Evolutionary conservation across 176 grass and related monocot genomes (phyloP), one percentile per base, ranked within the genome.

Genomic region (Elymus sibiricus): DNA sequence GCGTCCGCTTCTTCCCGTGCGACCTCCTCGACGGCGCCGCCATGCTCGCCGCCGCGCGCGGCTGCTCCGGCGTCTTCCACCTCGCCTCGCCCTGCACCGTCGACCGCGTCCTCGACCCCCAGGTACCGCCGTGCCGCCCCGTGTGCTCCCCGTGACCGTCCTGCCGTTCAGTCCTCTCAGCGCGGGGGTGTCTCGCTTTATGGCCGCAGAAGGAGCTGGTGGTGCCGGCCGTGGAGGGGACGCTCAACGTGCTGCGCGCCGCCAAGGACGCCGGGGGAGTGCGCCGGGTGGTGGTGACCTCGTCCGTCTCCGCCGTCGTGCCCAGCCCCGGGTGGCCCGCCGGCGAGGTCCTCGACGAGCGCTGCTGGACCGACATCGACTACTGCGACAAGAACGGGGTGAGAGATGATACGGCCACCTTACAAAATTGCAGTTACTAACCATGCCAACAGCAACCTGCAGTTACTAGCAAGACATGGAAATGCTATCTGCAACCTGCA

Each of bases 351-450:
- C 87, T 70, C 74, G 91, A 98, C 68, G 93, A 98, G 91, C 87
- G 64, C 42, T 95, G 93, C 81, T 95, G 93, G 93, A 95, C 95
- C 12, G 91, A 98, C 79, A 31, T 95, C 37, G 93, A 95, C 37
- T 92, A 98, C 81, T 93, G 93, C 87, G 49, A 91, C 85, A 80
- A 95, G 89, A 90, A 98, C 44, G 85, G 85, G 91, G 95, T 93
- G 76, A 84, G 81, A n/a, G 16, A 35, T 44, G 4, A 3, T 5
- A 24, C 14, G 0, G 24, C n/a, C 59, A 14, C 5, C 31, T 46
- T 24, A 2, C 16, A 17, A 46, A 47, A 38, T 11, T 21, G 60
- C 25, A 64, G 77, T 64, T 24, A 9, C 56, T 38, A 59, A 56
- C 21, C 4, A 9, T 25, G 47, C 15, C 47, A 53, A 53, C 16